Base-by-base conservation (phyloP, 2,329 filamentous ascomycete genomes). In the Fusarium lyarnte region DNA sequence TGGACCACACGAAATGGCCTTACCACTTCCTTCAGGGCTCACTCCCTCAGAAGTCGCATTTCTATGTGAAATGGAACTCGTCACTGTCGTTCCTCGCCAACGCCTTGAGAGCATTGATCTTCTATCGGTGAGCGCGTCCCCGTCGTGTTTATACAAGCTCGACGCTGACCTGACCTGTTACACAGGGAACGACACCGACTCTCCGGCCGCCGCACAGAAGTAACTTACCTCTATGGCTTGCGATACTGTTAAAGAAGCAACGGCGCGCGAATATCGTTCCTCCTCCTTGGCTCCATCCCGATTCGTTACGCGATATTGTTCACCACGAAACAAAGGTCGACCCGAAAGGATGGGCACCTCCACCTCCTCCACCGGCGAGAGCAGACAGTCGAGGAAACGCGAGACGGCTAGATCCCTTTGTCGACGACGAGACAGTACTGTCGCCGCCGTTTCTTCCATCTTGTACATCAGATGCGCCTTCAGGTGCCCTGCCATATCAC, bases 21-120 rank as follows among this genome's bases (percentile, higher is more conserved):
- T 87, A 54, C 85, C 86, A 35, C 80, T 88, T 19, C 85, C 85
- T 8, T 77, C 81, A 57, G 87, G 84, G 81, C 88, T 98, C 47
- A 92, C 93, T 76, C 94, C 96, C 66, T 87, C 93, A 72, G 96
- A 99, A 84, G 93, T 97, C 49, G 93, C 94, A 55, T 99, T 98
- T 79, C 86, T 98, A 33, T 97, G 95, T 82, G 96, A 99, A 85
- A 98, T 98, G 94, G 95, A 98, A 84, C 89, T 94, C 78, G 93
- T 99, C 62, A 98, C 95, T 1, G 89, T 99, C 27, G 90, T 98
- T 54, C 96, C 96, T 39, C 93, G 96, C 59, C 95, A 98, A 81
- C 90, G 93, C 72, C 90, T 99, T 58, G 94, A 98, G 74, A 90
- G 90, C 75, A 92, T 99, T 71, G 88, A 93, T 76, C 88, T 99